Evolutionary conservation across 306 rosid species (phyloP).

Genomic region (Senna tora): DNA sequence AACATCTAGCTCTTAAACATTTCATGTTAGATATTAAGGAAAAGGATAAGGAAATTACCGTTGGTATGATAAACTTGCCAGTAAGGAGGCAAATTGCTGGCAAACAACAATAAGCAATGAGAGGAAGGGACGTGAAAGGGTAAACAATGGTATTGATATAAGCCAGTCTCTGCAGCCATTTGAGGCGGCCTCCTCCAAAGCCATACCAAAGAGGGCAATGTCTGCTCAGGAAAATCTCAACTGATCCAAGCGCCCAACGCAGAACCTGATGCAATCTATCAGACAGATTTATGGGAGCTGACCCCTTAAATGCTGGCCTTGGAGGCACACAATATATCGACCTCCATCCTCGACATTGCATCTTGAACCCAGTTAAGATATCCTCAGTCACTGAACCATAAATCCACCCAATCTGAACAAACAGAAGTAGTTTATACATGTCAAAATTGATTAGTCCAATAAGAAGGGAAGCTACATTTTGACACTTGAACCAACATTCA

Average conservation of each 20-base stretch:
- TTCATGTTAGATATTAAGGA: not conserved
- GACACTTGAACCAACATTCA: not conserved
- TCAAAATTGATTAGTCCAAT: conserved; percentile 27
- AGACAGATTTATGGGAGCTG: conserved; percentile 95
- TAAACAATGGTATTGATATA: conserved; percentile 95
- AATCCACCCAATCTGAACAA: conserved; percentile 92
- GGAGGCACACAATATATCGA: conserved; percentile 95
- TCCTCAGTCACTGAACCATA: conserved; percentile 98
- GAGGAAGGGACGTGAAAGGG: conserved; percentile 96
- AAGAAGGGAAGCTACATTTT: too few species aligned
- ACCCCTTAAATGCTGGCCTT: conserved; percentile 98
- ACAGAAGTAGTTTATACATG: conserved; percentile 21
- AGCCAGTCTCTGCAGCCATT: conserved; percentile 86
- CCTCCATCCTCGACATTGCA: conserved; percentile 99
- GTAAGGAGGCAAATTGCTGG: conserved; percentile 99
- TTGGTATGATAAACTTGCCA: conserved; percentile 95
- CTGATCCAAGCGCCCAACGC: conserved; percentile 98
- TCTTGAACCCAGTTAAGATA: conserved; percentile 93
- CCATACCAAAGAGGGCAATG: conserved; percentile 99
- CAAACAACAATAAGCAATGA: conserved; percentile 83
- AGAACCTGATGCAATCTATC: conserved; percentile 97
- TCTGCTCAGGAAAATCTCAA: conserved; percentile 94
- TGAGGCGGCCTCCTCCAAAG: conserved; percentile 88
- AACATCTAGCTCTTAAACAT: not conserved
- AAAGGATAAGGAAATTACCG: conserved; percentile 57